Evolutionary conservation across 176 grass and related monocot species (phyloP).

Genomic region (Oryza glumipatula): DNA sequence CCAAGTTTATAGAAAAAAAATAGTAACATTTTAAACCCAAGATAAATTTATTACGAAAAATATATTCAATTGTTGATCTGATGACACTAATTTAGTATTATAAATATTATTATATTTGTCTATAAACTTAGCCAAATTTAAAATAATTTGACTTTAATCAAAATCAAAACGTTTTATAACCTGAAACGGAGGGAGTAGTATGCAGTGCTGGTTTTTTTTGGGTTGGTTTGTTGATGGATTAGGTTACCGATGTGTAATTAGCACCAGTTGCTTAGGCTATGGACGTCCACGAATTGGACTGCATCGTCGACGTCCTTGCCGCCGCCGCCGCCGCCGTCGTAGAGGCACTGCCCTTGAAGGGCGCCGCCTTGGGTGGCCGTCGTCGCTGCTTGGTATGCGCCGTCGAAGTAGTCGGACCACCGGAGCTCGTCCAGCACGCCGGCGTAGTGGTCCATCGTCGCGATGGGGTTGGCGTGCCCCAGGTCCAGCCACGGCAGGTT

Average conservation of each 20-base stretch:
- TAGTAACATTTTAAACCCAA: too few species aligned
- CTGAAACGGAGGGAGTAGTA: too few species aligned
- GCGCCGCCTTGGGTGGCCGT: slow-evolving; percentile 22
- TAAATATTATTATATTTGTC: too few species aligned
- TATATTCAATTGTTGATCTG: too few species aligned
- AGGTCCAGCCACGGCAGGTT: slow-evolving; percentile 47
- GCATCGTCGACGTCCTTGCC: slow-evolving; percentile 33
- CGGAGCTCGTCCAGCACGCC: slow-evolving; percentile 55
- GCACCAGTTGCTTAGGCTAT: slow-evolving; percentile 56
- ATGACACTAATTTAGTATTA: too few species aligned
- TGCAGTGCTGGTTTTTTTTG: neutral
- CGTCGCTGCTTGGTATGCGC: slow-evolving; percentile 46
- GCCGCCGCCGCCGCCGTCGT: slow-evolving; percentile 13
- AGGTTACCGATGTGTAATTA: slow-evolving; percentile 12
- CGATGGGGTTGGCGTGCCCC: slow-evolving; percentile 19
- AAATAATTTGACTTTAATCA: too few species aligned
- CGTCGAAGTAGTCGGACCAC: slow-evolving; percentile 67
- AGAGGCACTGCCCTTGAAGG: slow-evolving; percentile 50
- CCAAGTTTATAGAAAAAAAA: too few species aligned
- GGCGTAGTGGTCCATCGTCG: slow-evolving; percentile 36
- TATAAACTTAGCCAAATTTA: too few species aligned
- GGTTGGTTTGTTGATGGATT: neutral
- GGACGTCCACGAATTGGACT: slow-evolving; percentile 46
- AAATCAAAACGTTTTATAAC: too few species aligned
- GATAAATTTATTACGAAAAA: too few species aligned